Conservation (phyloP, 306 rosid species). For the Medicago truncatula region DNA sequence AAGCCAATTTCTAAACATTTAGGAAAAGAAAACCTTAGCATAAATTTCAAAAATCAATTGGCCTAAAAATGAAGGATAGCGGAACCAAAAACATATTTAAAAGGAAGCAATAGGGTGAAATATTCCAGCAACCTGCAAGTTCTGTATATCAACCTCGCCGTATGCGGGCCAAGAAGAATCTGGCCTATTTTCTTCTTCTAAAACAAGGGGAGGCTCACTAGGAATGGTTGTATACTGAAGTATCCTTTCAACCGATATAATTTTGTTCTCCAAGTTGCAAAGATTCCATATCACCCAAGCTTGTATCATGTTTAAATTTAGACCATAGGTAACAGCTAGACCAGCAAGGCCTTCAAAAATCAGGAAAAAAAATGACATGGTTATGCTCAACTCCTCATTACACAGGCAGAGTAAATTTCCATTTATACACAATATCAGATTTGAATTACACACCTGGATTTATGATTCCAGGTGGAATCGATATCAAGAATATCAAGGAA, state of each 20-base stretch:
- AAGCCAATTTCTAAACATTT: conserved; percentile 12
- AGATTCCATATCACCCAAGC: conserved; percentile 69
- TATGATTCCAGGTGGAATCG: conserved; percentile 73
- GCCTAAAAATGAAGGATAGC: neutral
- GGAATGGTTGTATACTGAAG: conserved; percentile 67
- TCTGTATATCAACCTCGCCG: conserved; percentile 71
- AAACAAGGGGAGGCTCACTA: conserved; percentile 73
- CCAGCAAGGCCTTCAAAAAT: conserved; percentile 71
- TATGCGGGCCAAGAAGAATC: conserved; percentile 68
- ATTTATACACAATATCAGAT: conserved; percentile 9
- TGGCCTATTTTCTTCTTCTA: conserved; percentile 64
- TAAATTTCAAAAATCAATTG: neutral
- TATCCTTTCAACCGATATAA: conserved; percentile 88
- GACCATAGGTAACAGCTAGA: conserved; percentile 87
- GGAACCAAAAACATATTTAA: conserved; percentile 1
- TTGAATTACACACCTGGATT: conserved; percentile 66
- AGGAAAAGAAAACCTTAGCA: conserved; percentile 10
- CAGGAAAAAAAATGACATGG: conserved; percentile 14
- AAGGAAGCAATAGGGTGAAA: neutral
- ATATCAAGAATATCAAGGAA: conserved; percentile 71
- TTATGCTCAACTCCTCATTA: conserved; percentile 15
- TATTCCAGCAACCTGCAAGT: conserved; percentile 64
- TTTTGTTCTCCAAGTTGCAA: conserved; percentile 78
- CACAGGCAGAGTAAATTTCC: neutral
- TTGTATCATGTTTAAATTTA: conserved; percentile 73